These are phyloP conservation scores for Dendrothele bispora DNA, from an alignment of 768 basidiomycete species.

Conservation along the genomic window DNA sequence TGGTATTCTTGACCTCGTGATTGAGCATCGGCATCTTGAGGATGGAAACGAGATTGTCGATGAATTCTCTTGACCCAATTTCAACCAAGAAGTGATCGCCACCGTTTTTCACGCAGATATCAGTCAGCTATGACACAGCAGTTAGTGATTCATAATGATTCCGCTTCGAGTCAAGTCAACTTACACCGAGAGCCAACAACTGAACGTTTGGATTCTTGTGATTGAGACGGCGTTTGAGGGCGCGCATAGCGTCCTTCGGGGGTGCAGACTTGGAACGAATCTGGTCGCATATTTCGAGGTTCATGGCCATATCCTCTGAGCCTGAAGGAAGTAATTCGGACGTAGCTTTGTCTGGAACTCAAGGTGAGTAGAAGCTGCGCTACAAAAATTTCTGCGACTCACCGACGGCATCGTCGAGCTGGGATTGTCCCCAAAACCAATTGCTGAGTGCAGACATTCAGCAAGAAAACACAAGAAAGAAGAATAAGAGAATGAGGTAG, in stretches of 20 bases:
- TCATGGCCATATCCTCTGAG: constrained; percentile 87
- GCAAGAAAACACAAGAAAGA: not conserved
- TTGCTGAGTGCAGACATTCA: constrained; percentile 60
- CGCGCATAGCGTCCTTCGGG: constrained; percentile 85
- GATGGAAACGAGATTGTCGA: constrained; percentile 90
- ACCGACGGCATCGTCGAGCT: constrained; percentile 85
- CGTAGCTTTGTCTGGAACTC: constrained; percentile 81
- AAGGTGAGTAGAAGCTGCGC: not conserved
- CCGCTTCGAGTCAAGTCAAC: constrained; percentile 26
- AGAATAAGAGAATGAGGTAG: not conserved
- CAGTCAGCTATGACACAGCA: constrained; percentile 64
- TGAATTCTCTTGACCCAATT: constrained; percentile 85
- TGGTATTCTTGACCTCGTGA: constrained; percentile 78
- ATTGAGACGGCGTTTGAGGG: constrained; percentile 81
- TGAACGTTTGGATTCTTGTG: constrained; percentile 98
- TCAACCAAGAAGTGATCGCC: constrained; percentile 89
- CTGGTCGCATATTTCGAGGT: constrained; percentile 95
- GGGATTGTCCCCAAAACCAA: constrained; percentile 81
- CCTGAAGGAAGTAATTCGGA: constrained; percentile 84
- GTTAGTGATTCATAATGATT: no score
- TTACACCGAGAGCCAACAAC: constrained; percentile 78
- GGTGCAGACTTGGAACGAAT: constrained; percentile 88
- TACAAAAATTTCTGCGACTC: constrained; percentile 23
- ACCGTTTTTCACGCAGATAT: constrained; percentile 95
- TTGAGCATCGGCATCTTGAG: constrained; percentile 78